Evolutionary conservation across 257 asterid genomes (phyloP), one percentile per base, ranked within the genome.

Genomic region (Gentiana dahurica): DNA sequence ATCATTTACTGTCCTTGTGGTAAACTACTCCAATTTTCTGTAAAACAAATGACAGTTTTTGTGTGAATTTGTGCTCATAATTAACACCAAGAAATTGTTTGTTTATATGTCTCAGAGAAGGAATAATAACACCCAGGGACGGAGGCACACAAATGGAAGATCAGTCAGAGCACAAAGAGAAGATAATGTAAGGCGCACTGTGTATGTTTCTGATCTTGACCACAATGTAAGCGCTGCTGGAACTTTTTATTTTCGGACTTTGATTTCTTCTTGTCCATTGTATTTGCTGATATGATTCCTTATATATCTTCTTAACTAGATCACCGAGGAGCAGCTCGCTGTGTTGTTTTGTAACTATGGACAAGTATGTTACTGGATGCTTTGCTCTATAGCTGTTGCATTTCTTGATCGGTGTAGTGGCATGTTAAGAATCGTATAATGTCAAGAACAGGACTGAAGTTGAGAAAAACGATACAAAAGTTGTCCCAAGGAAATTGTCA

Each of bases 201-300:
- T 89, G 43, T 89, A 89, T 68, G 97, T 89, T 43, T 80, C 95
- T 7, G 97, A 86, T 75, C 74, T 89, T 65, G 90, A 82, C 68
- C 93, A 82, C 75, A 82, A 72, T 72, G 97, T 84, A 74, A 78
- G 93, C 57, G 57, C 4, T 12, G 45, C 45, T 62, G 41, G 8
- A 13, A 15, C 24, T 24, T 24, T 24, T 24, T 24, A 24, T 24
- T 24, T 24, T 24, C 24, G 24, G 24, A 24, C 24, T 24, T 57
- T 11, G 51, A 3, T 57, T 58, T 37, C 24, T 24, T 24, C 24
- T 24, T 24, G 24, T 24, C 24, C 24, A 24, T 24, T 24, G 24
- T 35, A 36, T 67, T 34, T 45, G 7, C 43, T 62, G 38, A 59
- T 46, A 65, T 4, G 35, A 37, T 12, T 5, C 44, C 50, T 10